These are phyloP conservation scores for Gloeophyllum trabeum DNA, from an alignment of 768 basidiomycete species.

Conservation along the genomic window DNA sequence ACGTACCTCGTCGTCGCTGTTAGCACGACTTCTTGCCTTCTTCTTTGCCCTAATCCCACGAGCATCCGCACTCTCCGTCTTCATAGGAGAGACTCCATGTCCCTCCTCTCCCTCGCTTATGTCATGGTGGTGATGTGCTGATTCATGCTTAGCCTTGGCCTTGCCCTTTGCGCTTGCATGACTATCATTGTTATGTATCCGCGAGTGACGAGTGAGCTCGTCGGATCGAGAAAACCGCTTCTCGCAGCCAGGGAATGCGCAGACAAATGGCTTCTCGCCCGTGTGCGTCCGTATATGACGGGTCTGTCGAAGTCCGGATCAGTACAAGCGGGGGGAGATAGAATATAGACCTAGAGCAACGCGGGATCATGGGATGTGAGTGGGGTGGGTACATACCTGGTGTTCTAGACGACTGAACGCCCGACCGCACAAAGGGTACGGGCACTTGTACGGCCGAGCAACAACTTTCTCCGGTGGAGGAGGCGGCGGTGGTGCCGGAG, in stretches of 20 bases:
- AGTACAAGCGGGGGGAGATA: too few relatives aligned
- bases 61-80: constrained; percentile 10
- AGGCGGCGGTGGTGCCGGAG: constrained; percentile 5
- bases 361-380: constrained; percentile 2
- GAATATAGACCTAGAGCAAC: too few relatives aligned
- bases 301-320: too few relatives aligned
- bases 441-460: constrained; percentile 91
- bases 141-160: constrained; percentile 19
- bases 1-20: constrained; percentile 77
- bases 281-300: constrained; percentile 98
- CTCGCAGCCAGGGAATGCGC: constrained; percentile 89
- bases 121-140: constrained; percentile 5
- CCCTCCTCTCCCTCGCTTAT: constrained; percentile 1
- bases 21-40: constrained; percentile 70
- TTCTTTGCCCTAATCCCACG: constrained; percentile 41
- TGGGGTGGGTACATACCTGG: constrained; percentile 44
- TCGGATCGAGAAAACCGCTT: constrained; percentile 98
- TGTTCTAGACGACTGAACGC: constrained; percentile 96
- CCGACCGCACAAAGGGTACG: constrained; percentile 81
- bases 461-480: constrained; percentile 25
- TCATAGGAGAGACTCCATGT: too few relatives aligned
- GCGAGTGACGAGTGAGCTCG: constrained; percentile 91
- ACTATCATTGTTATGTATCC: constrained; percentile 72
- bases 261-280: constrained; percentile 94
- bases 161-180: constrained; percentile 9